phyloP scores from a whole-genome alignment of 176 grass and related monocot species.

The Themeda triandra region DNA sequence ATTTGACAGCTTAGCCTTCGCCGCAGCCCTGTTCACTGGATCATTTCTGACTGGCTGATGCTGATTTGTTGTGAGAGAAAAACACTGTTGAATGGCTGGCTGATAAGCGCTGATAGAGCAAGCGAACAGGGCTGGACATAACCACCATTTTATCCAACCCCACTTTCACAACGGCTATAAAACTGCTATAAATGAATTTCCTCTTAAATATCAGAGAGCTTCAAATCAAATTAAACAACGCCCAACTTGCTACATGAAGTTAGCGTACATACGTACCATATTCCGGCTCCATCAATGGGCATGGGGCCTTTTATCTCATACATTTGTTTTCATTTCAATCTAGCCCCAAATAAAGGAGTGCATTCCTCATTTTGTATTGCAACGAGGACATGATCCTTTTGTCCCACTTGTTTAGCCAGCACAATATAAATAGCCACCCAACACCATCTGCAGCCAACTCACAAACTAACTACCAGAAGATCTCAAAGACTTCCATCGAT shows the following conservation, averaged over 20 bases:
- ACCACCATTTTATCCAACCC: too few species aligned
- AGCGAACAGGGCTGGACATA: too few species aligned
- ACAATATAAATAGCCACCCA: slow-evolving; percentile 41
- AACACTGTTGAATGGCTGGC: too few species aligned
- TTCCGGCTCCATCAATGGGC: too few species aligned
- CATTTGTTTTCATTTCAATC: too few species aligned
- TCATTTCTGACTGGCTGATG: too few species aligned
- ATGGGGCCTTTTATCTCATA: too few species aligned
- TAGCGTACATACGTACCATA: neutral
- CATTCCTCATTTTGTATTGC: neutral
- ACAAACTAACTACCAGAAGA: slow-evolving; percentile 20
- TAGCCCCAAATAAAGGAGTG: too few species aligned
- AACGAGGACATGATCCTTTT: neutral
- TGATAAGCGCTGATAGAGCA: too few species aligned
- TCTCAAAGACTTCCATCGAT: neutral
- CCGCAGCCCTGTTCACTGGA: too few species aligned
- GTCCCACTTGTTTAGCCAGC: slow-evolving; percentile 16
- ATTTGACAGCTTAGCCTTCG: too few species aligned
- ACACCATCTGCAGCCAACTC: neutral
- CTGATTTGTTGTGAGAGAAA: too few species aligned
- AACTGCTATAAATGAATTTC: neutral
- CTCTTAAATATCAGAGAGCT: neutral
- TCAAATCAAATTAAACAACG: neutral
- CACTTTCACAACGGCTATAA: neutral
- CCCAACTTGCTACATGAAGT: neutral